These are phyloP conservation scores for Diutina scorzettiae DNA, from an alignment of 1,139 yeast genomes.

Conservation along the genomic window DNA sequence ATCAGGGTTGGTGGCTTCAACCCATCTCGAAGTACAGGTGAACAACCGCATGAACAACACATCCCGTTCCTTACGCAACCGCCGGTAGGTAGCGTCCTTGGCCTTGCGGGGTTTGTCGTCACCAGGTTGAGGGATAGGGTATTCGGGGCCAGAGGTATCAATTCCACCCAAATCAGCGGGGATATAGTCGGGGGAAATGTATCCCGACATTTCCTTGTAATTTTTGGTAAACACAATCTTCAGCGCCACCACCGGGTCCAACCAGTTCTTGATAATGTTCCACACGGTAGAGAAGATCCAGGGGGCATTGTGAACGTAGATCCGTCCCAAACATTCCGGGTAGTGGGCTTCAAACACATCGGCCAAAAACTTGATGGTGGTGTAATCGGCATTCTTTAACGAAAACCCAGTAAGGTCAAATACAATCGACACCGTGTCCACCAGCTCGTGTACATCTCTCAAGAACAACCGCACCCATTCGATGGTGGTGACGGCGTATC, in stretches of 20 bases:
- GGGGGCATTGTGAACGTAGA: slow-evolving; percentile 79
- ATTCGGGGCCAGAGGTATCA: slow-evolving; percentile 41
- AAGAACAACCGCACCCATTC: slow-evolving; percentile 59
- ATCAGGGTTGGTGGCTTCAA: slow-evolving; percentile 36
- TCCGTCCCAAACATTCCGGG: slow-evolving; percentile 71
- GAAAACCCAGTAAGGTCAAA: slow-evolving; percentile 71
- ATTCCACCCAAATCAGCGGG: slow-evolving; percentile 61
- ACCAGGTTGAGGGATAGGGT: slow-evolving; percentile 34
- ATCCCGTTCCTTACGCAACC: slow-evolving; percentile 28
- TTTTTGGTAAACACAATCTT: slow-evolving; percentile 65
- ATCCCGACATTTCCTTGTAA: slow-evolving; percentile 44
- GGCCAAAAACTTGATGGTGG: slow-evolving; percentile 68
- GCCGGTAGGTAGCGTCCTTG: slow-evolving; percentile 23
- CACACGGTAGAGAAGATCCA: slow-evolving; percentile 84
- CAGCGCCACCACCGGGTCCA: slow-evolving; percentile 80
- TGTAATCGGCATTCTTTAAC: slow-evolving; percentile 72
- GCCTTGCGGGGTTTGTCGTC: slow-evolving; percentile 14
- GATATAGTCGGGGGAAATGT: slow-evolving; percentile 39
- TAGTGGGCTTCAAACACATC: slow-evolving; percentile 76
- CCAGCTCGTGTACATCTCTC: slow-evolving; percentile 28
- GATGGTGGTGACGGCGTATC: slow-evolving; percentile 52
- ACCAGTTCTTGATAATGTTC: slow-evolving; percentile 76
- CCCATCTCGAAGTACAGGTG: slow-evolving; percentile 51
- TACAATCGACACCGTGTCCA: slow-evolving; percentile 57
- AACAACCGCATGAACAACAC: slow-evolving; percentile 36